Evolutionary conservation across 192 early-diverging fungal genomes (phyloP).

Genomic region (Coemansia sp.): DNA sequence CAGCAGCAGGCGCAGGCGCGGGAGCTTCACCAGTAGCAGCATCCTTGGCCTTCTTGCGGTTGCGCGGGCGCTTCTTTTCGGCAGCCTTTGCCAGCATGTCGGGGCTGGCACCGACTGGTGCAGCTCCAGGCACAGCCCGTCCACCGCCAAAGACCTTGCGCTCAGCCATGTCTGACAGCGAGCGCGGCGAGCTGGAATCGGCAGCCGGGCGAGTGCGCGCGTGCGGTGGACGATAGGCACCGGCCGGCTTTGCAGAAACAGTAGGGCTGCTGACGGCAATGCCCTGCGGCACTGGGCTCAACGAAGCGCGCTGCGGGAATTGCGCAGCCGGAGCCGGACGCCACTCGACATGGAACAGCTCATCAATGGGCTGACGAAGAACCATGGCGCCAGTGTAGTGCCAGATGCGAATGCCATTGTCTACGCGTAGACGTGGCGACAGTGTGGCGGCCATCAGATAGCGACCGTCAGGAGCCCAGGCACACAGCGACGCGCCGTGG

Average conservation of each 20-base stretch:
- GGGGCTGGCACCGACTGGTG: slow-evolving; percentile 34
- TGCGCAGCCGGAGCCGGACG: slow-evolving; percentile 61
- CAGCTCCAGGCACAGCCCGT: slow-evolving; percentile 29
- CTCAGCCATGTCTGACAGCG: slow-evolving; percentile 45
- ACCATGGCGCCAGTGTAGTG: slow-evolving; percentile 89
- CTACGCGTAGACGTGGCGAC: slow-evolving; percentile 91
- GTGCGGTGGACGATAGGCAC: slow-evolving; percentile 74
- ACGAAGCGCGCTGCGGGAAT: slow-evolving; percentile 75
- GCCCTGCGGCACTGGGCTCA: slow-evolving; percentile 72
- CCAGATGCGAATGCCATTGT: slow-evolving; percentile 97
- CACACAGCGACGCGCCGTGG: slow-evolving; percentile 78
- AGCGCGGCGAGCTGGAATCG: slow-evolving; percentile 28
- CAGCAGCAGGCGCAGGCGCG: slow-evolving; percentile 10
- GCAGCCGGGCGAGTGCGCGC: slow-evolving; percentile 52
- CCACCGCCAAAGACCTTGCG: slow-evolving; percentile 14
- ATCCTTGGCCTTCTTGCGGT: slow-evolving; percentile 72
- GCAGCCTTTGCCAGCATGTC: slow-evolving; percentile 16
- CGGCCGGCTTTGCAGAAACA: slow-evolving; percentile 45
- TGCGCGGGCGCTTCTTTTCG: slow-evolving; percentile 73
- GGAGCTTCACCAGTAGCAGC: slow-evolving; percentile 24
- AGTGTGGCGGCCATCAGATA: slow-evolving; percentile 92
- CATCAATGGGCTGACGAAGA: slow-evolving; percentile 72
- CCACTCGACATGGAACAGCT: slow-evolving; percentile 84
- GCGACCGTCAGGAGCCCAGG: slow-evolving; percentile 92
- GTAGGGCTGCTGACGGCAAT: slow-evolving; percentile 51